phyloP scores from a whole-genome alignment of 148 eudicot species.

The Suaeda aralocaspica region DNA sequence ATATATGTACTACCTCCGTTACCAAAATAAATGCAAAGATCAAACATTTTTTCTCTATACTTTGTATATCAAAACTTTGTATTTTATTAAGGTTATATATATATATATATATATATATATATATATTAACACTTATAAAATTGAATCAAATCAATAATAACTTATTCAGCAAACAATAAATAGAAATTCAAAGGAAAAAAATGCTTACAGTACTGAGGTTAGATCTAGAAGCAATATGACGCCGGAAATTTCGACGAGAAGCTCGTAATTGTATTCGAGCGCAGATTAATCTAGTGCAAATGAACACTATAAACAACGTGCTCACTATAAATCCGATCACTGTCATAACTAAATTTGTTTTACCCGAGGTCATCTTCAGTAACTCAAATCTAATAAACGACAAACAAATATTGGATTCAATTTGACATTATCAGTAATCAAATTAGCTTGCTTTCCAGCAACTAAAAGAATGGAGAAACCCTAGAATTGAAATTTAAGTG shows the following conservation, averaged over 20 bases:
- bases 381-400: neutral
- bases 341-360: slow-evolving; percentile 88
- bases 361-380: slow-evolving; percentile 46
- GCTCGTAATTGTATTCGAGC: slow-evolving; percentile 74
- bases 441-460: neutral
- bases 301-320: slow-evolving; percentile 81
- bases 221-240: slow-evolving; percentile 52
- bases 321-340: slow-evolving; percentile 86
- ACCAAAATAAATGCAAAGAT: too few species aligned
- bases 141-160: too few species aligned
- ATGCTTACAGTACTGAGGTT: slow-evolving; percentile 56
- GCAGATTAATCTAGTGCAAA: slow-evolving; percentile 83
- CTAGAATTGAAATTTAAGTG: neutral
- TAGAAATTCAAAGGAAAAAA: neutral
- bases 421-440: neutral
- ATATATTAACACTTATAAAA: too few species aligned
- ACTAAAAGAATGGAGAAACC: neutral
- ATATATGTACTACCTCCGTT: too few species aligned
- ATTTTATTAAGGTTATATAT: too few species aligned
- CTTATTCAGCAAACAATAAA: too few species aligned
- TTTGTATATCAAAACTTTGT: too few species aligned
- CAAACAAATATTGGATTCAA: neutral
- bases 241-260: slow-evolving; percentile 49
- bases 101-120: too few species aligned
- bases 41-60: too few species aligned